Evolutionary conservation across 2,329 filamentous ascomycete genomes (phyloP).

Genomic region (Fusarium liriodendri): DNA sequence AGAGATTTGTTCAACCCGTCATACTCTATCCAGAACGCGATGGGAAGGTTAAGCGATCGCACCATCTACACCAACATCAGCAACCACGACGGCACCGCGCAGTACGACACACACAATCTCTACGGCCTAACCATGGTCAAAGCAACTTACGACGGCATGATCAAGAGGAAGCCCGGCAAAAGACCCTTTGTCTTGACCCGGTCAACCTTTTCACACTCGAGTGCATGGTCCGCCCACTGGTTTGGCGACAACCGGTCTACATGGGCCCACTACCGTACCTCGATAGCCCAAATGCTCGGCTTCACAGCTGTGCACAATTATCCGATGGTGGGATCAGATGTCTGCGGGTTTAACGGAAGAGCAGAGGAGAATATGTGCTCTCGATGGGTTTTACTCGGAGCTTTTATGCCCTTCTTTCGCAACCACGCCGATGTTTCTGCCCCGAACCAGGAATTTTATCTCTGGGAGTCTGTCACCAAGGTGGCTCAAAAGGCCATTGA

Average conservation of each 20-base stretch:
- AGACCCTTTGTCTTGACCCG: constrained; percentile 88
- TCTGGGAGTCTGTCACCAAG: constrained; percentile 70
- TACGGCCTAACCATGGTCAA: constrained; percentile 81
- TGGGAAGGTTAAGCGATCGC: constrained; percentile 69
- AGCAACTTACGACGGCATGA: constrained; percentile 79
- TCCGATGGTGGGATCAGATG: constrained; percentile 77
- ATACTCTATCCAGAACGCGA: constrained; percentile 69
- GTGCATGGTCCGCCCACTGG: constrained; percentile 84
- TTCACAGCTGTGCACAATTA: constrained; percentile 77
- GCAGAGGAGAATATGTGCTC: constrained; percentile 73
- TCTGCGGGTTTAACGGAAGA: constrained; percentile 79
- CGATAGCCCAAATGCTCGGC: constrained; percentile 80
- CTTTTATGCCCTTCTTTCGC: constrained; percentile 77
- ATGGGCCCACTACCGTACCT: constrained; percentile 80
- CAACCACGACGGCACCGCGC: constrained; percentile 75
- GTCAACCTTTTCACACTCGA: constrained; percentile 82
- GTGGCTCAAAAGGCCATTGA: constrained; percentile 76
- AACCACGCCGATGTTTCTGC: constrained; percentile 69
- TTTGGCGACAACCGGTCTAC: constrained; percentile 79
- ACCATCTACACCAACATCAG: constrained; percentile 83
- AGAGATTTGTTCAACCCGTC: constrained; percentile 43
- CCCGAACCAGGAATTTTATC: constrained; percentile 74
- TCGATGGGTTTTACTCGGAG: constrained; percentile 76
- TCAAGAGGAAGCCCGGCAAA: constrained; percentile 71
- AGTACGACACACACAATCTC: constrained; percentile 88